These are phyloP conservation scores for Lactifluus piperatus DNA, from an alignment of 768 basidiomycete genomes.

Conservation along the genomic window DNA sequence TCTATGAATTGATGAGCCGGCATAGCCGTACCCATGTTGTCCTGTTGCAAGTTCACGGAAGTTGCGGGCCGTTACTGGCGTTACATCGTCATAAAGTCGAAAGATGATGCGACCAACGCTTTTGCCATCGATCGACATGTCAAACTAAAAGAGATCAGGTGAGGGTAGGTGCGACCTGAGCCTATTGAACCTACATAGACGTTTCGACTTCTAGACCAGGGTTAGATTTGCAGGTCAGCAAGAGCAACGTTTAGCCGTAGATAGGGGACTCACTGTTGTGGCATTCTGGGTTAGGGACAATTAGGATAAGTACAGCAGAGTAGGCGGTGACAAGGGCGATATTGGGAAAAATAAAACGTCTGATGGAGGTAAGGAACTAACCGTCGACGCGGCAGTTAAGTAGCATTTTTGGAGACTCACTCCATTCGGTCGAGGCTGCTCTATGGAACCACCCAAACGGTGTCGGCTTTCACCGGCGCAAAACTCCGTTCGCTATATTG, in stretches of 20 bases:
- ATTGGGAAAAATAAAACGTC: neutral
- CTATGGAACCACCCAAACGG: neutral
- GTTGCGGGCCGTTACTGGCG: slow-evolving; percentile 40
- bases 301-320: neutral
- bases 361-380: slow-evolving; percentile 1
- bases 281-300: neutral
- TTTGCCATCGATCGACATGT: slow-evolving; percentile 26
- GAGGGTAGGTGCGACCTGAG: neutral
- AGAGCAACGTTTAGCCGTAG: neutral
- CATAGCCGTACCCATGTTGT: slow-evolving; percentile 39
- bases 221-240: neutral
- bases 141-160: slow-evolving; percentile 23
- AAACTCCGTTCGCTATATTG: slow-evolving; percentile 1
- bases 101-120: slow-evolving; percentile 38
- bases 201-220: neutral
- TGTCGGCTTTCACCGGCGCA: slow-evolving; percentile 7
- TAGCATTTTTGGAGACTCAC: slow-evolving; percentile 5
- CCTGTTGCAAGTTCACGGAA: slow-evolving; percentile 52
- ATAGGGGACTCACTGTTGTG: neutral
- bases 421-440: neutral
- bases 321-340: neutral
- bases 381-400: slow-evolving; percentile 8
- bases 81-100: slow-evolving; percentile 46
- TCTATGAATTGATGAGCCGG: slow-evolving; percentile 43
- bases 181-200: slow-evolving; percentile 9